Base-by-base conservation (phyloP, 106 monocot species). In the Dioscorea dumetorum region DNA sequence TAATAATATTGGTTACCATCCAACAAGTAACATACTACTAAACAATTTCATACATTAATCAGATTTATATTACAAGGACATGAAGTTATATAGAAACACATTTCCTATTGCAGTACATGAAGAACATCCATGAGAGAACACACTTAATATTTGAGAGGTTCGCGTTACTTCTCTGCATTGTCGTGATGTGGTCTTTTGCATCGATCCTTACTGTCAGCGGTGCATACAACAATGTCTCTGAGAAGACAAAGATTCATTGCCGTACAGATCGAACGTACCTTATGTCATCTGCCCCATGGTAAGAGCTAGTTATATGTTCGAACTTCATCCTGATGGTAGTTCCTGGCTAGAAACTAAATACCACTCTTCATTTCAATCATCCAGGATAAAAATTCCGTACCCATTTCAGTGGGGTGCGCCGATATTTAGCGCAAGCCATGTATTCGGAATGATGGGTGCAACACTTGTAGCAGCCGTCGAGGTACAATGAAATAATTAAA, bases 401-500 rank as follows among this genome's bases (percentile, higher is more conserved):
- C 95, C 95, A 2, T 91, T 95, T 66, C 95, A 95, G 58, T 95
- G 95, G 95, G 95, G 91, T 49, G 61, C 84, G 14, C 95, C 95
- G 0, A 95, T 81, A 34, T 95, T 95, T 60, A 77, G 57, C 28
- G 95, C 86, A 49, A 80, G 84, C 33, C 95, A 95, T 73, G 80
- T 80, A 24, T 88, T 95, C 68, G 95, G 88, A 28, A 86, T 91
- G 91, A 86, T 95, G 83, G 95, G 83, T 61, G 91, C 95, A 21
- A 77, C 84, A 49, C 75, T 95, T 67, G 95, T 95, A 73, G 77
- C 95, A 49, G 63, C 68, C 33, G 41, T 86, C 63, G 95, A 95
- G 95, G 95, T 95, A 21, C 21, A 22, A 58, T 59, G 19, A 18
- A 54, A 19, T 54, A 16, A 5, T 19, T 54, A 19, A 54, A 54